Conservation (phyloP, 495 filamentous ascomycete genomes). For the Talaromyces adpressus region DNA sequence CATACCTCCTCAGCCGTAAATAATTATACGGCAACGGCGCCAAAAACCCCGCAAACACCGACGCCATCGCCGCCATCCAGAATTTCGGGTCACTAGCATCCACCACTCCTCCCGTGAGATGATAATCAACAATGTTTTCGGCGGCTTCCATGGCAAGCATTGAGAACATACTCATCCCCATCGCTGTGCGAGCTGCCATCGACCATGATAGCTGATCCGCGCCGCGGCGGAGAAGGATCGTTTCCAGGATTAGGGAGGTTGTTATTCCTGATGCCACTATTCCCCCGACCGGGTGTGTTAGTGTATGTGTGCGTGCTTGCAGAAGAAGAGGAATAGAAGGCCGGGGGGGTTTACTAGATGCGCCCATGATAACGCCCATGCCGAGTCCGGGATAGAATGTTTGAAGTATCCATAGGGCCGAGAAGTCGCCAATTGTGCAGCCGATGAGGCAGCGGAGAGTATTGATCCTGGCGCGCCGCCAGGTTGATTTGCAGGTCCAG, state of each 20-base stretch:
- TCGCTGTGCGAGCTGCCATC: conserved; percentile 31
- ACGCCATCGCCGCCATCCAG: conserved; percentile 28
- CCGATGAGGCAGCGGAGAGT: conserved; percentile 37
- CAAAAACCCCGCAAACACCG: conserved; percentile 34
- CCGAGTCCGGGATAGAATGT: conserved; percentile 29
- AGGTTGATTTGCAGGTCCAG: conserved; percentile 27
- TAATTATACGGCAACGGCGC: conserved; percentile 44
- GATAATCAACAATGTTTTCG: conserved; percentile 39
- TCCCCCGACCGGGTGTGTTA: not conserved
- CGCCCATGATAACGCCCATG: conserved; percentile 30
- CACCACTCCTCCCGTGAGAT: conserved; percentile 37
- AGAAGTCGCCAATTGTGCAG: conserved; percentile 39
- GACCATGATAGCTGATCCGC: conserved; percentile 32
- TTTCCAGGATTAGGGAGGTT: conserved; percentile 38
- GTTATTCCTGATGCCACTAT: conserved; percentile 37
- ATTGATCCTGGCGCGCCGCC: conserved; percentile 34
- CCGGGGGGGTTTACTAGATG: conserved; percentile 24
- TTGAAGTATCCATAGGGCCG: conserved; percentile 30
- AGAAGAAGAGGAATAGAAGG: not conserved
- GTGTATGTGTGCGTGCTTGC: too few relatives aligned
- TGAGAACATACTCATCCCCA: conserved; percentile 42
- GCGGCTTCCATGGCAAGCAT: conserved; percentile 43
- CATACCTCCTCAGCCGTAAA: conserved; percentile 30
- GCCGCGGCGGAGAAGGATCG: conserved; percentile 31
- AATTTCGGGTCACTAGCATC: conserved; percentile 26